These are phyloP conservation scores for Hypoxylon sp. DNA, from an alignment of 2,329 filamentous ascomycete genomes.

Conservation along the genomic window DNA sequence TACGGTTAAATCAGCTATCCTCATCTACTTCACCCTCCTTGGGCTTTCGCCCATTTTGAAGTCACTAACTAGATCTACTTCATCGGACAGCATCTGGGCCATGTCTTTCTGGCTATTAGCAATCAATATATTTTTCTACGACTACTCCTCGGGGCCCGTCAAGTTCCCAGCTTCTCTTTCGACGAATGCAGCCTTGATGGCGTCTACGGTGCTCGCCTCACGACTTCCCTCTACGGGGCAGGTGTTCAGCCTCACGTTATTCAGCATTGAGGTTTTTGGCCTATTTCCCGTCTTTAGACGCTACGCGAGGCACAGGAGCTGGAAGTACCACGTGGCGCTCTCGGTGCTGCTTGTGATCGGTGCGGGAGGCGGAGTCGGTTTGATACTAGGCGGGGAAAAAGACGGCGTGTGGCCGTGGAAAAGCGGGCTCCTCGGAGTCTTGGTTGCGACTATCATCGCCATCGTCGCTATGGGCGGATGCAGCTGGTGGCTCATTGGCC, in stretches of 20 bases:
- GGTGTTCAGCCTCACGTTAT: constrained; percentile 94
- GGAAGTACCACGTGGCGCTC: constrained; percentile 83
- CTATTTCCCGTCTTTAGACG: constrained; percentile 98
- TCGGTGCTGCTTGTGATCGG: constrained; percentile 83
- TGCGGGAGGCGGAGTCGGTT: constrained; percentile 83
- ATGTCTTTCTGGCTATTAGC: constrained; percentile 93
- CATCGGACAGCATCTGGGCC: constrained; percentile 96
- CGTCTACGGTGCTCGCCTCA: constrained; percentile 92
- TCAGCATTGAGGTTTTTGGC: constrained; percentile 97
- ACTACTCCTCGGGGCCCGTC: constrained; percentile 81
- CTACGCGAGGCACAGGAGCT: constrained; percentile 85
- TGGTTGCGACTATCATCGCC: constrained; percentile 81
- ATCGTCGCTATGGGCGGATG: constrained; percentile 90
- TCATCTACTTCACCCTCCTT: constrained; percentile 93
- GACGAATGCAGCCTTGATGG: constrained; percentile 97
- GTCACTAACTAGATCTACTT: constrained; percentile 93
- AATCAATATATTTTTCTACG: constrained; percentile 98
- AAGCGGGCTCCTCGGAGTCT: constrained; percentile 76
- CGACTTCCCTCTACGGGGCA: constrained; percentile 90
- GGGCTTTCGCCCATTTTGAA: constrained; percentile 96
- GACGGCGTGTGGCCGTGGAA: constrained; percentile 65
- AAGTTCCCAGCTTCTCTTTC: constrained; percentile 83
- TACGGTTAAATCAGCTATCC: constrained; percentile 90
- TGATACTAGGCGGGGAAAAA: constrained; percentile 66
- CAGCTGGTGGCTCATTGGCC: constrained; percentile 96